Percentiles rank a stretch among this genome's conserved stretches.
phyloP scores from a whole-genome alignment of 768 basidiomycete species.

The Auriscalpium microsporum region DNA sequence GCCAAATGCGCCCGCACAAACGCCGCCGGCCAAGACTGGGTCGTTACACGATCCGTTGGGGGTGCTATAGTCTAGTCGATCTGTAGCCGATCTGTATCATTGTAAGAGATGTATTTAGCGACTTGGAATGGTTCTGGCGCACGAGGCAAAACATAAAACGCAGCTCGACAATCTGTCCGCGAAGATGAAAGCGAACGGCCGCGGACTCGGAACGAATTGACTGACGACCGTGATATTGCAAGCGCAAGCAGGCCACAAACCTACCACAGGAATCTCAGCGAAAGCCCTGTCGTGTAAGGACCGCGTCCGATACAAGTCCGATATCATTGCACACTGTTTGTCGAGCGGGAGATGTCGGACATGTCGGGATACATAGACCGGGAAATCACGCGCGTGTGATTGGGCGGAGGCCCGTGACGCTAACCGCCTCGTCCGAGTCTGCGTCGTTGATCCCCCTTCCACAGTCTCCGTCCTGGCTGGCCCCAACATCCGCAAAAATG shows the following conservation, averaged over 20 bases:
- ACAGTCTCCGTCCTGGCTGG: not conserved
- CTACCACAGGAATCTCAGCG: too few relatives aligned
- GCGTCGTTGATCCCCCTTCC: constrained; percentile 13
- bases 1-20: constrained; percentile 13
- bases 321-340: too few relatives aligned
- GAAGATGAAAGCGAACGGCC: too few relatives aligned
- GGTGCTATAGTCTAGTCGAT: constrained; percentile 15
- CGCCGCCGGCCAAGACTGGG: constrained; percentile 9
- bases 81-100: not conserved
- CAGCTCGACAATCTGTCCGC: too few relatives aligned
- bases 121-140: too few relatives aligned
- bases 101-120: not conserved
- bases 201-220: too few relatives aligned
- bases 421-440: not conserved
- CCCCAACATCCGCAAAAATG: constrained; percentile 34
- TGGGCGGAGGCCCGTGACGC: constrained; percentile 2
- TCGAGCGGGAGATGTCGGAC: not conserved
- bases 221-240: too few relatives aligned
- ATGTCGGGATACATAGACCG: not conserved
- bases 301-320: too few relatives aligned
- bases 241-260: too few relatives aligned
- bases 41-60: constrained; percentile 21
- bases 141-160: too few relatives aligned
- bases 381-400: constrained; percentile 10
- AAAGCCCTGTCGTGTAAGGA: too few relatives aligned